phyloP scores from a whole-genome alignment of 2,329 filamentous ascomycete species.

The Epicoccum nigrum region DNA sequence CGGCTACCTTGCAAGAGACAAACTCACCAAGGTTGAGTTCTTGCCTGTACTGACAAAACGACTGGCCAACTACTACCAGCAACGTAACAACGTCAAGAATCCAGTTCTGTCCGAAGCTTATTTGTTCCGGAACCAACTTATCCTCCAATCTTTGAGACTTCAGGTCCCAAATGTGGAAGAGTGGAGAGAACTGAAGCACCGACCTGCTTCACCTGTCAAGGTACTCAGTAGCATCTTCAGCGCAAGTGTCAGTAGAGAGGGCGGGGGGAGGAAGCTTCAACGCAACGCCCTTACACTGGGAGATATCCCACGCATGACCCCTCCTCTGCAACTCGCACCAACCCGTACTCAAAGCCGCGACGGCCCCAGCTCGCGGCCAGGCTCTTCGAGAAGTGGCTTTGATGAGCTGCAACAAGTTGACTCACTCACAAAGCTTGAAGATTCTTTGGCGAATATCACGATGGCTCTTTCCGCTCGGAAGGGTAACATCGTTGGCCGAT shows the following conservation, averaged over 20 bases:
- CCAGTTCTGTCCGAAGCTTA: constrained; percentile 68
- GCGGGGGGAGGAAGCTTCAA: constrained; percentile 42
- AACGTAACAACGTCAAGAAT: constrained; percentile 72
- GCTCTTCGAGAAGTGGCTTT: constrained; percentile 43
- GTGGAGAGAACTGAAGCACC: constrained; percentile 60
- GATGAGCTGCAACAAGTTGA: constrained; percentile 35
- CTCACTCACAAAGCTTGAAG: constrained; percentile 72
- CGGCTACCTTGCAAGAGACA: constrained; percentile 74
- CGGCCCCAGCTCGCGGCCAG: constrained; percentile 41
- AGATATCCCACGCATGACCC: constrained; percentile 45
- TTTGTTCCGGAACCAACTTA: constrained; percentile 78
- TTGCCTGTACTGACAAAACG: constrained; percentile 75
- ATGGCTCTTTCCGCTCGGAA: constrained; percentile 83
- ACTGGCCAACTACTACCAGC: constrained; percentile 73
- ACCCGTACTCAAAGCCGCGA: constrained; percentile 47
- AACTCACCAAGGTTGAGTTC: constrained; percentile 74
- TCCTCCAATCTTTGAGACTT: constrained; percentile 72
- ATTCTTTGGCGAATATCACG: constrained; percentile 83
- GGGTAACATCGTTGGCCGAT: constrained; percentile 82
- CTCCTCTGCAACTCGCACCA: constrained; percentile 43
- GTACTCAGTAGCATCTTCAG: constrained; percentile 82
- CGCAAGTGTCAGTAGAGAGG: constrained; percentile 58
- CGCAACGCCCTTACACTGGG: constrained; percentile 42
- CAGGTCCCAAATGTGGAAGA: constrained; percentile 66
- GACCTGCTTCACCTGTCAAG: constrained; percentile 87